phyloP scores from a whole-genome alignment of 305 asterid species.

The Fraxinus paxiana region DNA sequence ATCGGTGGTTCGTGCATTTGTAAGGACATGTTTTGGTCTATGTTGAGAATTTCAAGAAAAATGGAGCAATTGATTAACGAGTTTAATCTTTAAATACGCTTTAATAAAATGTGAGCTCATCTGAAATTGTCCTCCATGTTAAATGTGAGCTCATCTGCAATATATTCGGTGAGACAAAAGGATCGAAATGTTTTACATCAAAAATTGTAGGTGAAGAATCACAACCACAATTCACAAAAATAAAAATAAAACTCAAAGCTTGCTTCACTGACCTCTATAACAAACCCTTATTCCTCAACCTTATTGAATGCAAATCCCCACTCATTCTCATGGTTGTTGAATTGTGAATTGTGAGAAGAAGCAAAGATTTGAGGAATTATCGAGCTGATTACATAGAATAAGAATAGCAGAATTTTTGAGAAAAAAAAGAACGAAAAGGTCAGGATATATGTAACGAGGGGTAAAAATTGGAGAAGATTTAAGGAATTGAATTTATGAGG shows the following conservation, averaged over 20 bases:
- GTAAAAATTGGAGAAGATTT: too few relatives aligned
- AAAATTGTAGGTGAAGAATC: constrained; percentile 40
- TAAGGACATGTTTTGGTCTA: too few relatives aligned
- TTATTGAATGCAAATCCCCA: neutral
- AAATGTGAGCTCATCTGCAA: constrained; percentile 62
- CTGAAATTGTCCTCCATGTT: constrained; percentile 20
- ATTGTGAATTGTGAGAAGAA: neutral
- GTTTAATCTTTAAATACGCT: constrained; percentile 27
- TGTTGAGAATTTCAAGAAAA: too few relatives aligned
- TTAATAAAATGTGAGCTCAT: constrained; percentile 71
- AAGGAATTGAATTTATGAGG: too few relatives aligned
- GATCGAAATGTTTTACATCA: constrained; percentile 27
- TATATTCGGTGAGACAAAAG: too few relatives aligned
- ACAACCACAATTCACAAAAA: constrained; percentile 25
- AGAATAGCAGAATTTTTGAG: neutral
- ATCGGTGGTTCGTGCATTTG: too few relatives aligned
- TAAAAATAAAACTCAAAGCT: too few relatives aligned
- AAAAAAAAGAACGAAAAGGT: too few relatives aligned
- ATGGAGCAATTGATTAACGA: too few relatives aligned
- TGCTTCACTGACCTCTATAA: too few relatives aligned
- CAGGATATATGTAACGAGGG: too few relatives aligned
- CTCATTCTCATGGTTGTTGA: neutral
- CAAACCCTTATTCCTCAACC: neutral
- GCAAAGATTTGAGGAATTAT: neutral
- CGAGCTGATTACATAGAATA: neutral